Evolutionary conservation across 1,284 basidiomycete species (phyloP).

Genomic region (Peniophora sp.): DNA sequence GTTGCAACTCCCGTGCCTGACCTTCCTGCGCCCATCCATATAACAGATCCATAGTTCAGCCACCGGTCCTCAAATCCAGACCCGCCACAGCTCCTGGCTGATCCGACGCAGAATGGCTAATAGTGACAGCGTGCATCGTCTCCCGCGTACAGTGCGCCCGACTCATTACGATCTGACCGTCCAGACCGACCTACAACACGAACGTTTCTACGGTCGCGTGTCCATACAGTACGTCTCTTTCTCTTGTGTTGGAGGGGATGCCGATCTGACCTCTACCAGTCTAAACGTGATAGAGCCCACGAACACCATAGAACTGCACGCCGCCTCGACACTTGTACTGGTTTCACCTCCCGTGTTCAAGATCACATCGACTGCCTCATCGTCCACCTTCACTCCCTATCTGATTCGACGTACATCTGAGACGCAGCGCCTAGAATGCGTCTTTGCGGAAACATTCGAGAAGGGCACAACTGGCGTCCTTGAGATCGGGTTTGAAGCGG

Average conservation of each 20-base stretch:
- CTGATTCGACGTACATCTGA: slow-evolving; percentile 43
- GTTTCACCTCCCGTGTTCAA: slow-evolving; percentile 51
- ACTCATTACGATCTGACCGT: slow-evolving; percentile 81
- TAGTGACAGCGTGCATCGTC: slow-evolving; percentile 44
- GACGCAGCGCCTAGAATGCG: slow-evolving; percentile 57
- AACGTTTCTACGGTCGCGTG: slow-evolving; percentile 73
- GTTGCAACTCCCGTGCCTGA: too few species aligned
- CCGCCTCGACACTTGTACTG: slow-evolving; percentile 56
- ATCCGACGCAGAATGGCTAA: too few species aligned
- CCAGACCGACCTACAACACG: slow-evolving; percentile 74
- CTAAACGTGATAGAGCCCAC: slow-evolving; percentile 69
- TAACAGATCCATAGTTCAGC: too few species aligned
- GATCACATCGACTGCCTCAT: slow-evolving; percentile 42
- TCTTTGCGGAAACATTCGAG: slow-evolving; percentile 45
- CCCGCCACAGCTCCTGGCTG: too few species aligned
- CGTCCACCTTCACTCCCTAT: slow-evolving; percentile 40
- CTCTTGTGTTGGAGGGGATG: background rate
- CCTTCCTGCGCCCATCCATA: too few species aligned
- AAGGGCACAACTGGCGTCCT: slow-evolving; percentile 58
- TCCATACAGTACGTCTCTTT: slow-evolving; percentile 51
- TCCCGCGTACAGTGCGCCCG: slow-evolving; percentile 70
- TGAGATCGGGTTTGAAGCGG: slow-evolving; percentile 55
- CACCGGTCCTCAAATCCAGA: too few species aligned
- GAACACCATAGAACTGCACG: slow-evolving; percentile 63
- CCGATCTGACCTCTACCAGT: slow-evolving; percentile 32